Conservation (phyloP, 176 grass and related monocot species). For the Melocanna baccifera region DNA sequence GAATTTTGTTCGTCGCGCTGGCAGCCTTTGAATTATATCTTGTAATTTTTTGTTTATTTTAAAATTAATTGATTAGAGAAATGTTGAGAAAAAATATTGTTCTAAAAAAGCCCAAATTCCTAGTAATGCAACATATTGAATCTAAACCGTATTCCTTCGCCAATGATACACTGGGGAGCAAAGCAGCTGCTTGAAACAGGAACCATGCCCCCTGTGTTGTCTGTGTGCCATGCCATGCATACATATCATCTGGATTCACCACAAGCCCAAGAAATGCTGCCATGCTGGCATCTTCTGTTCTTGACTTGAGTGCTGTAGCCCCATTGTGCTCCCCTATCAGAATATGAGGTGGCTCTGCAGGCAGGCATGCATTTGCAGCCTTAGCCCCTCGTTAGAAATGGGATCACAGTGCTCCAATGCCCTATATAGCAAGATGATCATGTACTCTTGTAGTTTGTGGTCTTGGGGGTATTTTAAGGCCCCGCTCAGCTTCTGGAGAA, state of each 20-base stretch:
- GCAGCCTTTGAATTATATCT: not conserved
- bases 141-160: not conserved
- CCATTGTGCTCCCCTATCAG: not conserved
- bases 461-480: not conserved
- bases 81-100: not conserved
- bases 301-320: not conserved
- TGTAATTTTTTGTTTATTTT: not conserved
- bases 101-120: not conserved
- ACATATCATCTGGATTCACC: not conserved
- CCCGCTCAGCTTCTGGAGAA: no score
- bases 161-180: not conserved
- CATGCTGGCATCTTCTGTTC: constrained; percentile 11
- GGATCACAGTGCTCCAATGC: constrained; percentile 2
- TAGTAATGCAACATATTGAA: not conserved
- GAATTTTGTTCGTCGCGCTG: not conserved
- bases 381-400: not conserved
- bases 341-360: not conserved
- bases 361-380: constrained; percentile 12
- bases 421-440: not conserved
- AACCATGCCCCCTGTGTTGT: not conserved
- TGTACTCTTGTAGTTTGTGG: not conserved
- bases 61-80: not conserved
- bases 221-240: not conserved
- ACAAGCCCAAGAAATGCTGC: not conserved
- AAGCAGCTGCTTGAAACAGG: not conserved